Evolutionary conservation across 495 filamentous ascomycete species (phyloP), one percentile per base, ranked within the genome.

Genomic region (Thozetella sp.): DNA sequence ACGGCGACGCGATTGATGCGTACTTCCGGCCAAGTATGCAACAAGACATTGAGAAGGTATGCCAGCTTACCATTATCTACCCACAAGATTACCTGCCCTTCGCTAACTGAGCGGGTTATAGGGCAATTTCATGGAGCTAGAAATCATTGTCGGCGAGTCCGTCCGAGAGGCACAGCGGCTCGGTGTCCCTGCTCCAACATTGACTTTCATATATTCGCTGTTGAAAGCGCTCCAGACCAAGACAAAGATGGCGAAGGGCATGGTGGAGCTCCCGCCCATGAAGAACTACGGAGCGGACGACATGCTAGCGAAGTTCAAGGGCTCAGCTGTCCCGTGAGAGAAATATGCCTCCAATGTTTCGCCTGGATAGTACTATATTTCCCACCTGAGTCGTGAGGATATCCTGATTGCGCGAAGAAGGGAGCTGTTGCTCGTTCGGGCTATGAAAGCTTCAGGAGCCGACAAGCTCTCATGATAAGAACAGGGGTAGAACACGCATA

Each of bases 91-190:
- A 43, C 34, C 1, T 45, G 25, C 2, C 0, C 23, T 17, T 12
- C 10, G 24, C 40, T 43, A 43, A 45, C 15, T 23, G 46, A 56
- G 1, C 19, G 22, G 27, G 51, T n/a, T n/a, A 19, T 22, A 63
- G 78, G 80, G 77, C 11, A 80, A 78, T 58, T 84, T 70, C 58
- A 79, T 78, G 52, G 83, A 86, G 61, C 75, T 75, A 46, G 82
- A 85, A 59, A 82, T 79, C 59, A 77, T 83, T 25, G 70, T 83
- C 11, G 80, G 82, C 0, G 82, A 84, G 63, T 80, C 83, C 2
- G 25, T 86, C 46, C 63, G 77, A 4, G 83, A 83, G 58, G 82
- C 71, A 0, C 63, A 74, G 63, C 60, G 58, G 37, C 43, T 69
- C 2, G 77, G 77, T 2, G 77, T 86, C 1, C 52, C 72, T 1